Evolutionary conservation across 345 rosid genomes (phyloP).

Genomic region (Dovyalis caffra): DNA sequence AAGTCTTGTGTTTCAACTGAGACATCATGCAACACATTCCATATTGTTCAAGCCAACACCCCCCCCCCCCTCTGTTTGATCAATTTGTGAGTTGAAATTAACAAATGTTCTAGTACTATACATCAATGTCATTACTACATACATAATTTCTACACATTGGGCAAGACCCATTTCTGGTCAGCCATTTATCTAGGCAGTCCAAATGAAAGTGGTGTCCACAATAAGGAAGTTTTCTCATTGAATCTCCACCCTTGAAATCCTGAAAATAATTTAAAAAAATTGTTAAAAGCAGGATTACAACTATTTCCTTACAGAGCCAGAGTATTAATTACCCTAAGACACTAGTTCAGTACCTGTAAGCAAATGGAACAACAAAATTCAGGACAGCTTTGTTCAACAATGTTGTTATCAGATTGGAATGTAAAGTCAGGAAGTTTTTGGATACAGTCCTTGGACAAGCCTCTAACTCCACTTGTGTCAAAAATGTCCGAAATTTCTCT

Average conservation of each 20-base stretch:
- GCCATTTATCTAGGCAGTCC: slow-evolving; percentile 72
- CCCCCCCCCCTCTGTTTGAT: neutral
- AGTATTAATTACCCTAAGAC: neutral
- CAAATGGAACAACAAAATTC: slow-evolving; percentile 56
- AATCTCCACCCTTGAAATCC: slow-evolving; percentile 65
- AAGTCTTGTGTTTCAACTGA: no score
- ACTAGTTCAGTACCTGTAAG: slow-evolving; percentile 48
- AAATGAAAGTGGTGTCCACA: slow-evolving; percentile 72
- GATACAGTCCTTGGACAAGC: slow-evolving; percentile 41
- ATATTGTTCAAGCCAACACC: no score
- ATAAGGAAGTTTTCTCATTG: slow-evolving; percentile 49
- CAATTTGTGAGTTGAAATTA: neutral
- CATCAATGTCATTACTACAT: neutral
- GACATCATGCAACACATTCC: no score
- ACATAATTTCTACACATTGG: slow-evolving; percentile 72
- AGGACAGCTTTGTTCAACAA: slow-evolving; percentile 12
- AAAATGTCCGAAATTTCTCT: slow-evolving; percentile 59
- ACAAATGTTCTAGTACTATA: neutral
- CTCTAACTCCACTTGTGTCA: slow-evolving; percentile 47
- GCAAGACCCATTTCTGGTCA: slow-evolving; percentile 53
- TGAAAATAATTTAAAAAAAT: slow-evolving; percentile 11
- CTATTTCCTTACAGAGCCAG: neutral
- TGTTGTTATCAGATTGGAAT: slow-evolving; percentile 18
- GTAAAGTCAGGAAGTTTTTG: slow-evolving; percentile 41
- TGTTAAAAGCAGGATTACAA: neutral